Percentiles rank a stretch among this genome's conserved stretches.
These are phyloP conservation scores for Chaetomium sp. DNA, from an alignment of 2,329 filamentous ascomycete genomes.

Conservation along the genomic window DNA sequence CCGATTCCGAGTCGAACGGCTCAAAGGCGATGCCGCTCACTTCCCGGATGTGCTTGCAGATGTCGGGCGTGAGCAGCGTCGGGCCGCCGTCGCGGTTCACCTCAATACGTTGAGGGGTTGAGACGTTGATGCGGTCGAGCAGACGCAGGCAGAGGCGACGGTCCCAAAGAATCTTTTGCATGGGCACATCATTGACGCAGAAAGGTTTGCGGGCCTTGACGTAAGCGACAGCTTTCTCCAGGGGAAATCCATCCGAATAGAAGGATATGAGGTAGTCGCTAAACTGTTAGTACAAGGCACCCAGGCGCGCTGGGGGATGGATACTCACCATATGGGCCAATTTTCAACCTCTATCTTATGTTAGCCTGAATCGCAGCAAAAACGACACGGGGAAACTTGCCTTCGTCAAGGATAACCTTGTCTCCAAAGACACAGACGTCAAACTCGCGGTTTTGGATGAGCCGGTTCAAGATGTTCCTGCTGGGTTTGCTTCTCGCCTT, in stretches of 20 bases:
- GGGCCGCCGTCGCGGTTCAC: conserved; percentile 93
- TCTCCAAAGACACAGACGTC: conserved; percentile 98
- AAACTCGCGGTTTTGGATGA: conserved; percentile 89
- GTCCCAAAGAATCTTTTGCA: conserved; percentile 98
- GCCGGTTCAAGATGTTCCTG: conserved; percentile 88
- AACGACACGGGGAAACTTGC: conserved; percentile 43
- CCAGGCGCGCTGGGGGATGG: background rate
- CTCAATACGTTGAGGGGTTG: conserved; percentile 84
- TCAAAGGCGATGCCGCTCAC: conserved; percentile 77
- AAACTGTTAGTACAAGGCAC: conserved; percentile 7
- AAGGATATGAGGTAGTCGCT: conserved; percentile 95
- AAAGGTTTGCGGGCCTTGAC: conserved; percentile 91
- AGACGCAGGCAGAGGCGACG: conserved; percentile 85
- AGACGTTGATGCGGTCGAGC: conserved; percentile 84
- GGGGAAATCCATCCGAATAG: conserved; percentile 94
- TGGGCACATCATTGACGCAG: conserved; percentile 94
- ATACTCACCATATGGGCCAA: conserved; percentile 79
- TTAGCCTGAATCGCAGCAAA: conserved; percentile 23
- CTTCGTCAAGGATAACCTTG: conserved; percentile 96
- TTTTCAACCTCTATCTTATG: conserved; percentile 73
- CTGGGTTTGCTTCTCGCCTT: conserved; percentile 98
- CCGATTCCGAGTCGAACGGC: conserved; percentile 66
- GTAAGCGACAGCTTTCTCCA: conserved; percentile 97
- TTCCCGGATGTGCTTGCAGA: conserved; percentile 77
- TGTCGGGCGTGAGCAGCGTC: conserved; percentile 72